Evolutionary conservation across 23 red algal species (phyloP).

Genomic region (Gracilaria domingensis): DNA sequence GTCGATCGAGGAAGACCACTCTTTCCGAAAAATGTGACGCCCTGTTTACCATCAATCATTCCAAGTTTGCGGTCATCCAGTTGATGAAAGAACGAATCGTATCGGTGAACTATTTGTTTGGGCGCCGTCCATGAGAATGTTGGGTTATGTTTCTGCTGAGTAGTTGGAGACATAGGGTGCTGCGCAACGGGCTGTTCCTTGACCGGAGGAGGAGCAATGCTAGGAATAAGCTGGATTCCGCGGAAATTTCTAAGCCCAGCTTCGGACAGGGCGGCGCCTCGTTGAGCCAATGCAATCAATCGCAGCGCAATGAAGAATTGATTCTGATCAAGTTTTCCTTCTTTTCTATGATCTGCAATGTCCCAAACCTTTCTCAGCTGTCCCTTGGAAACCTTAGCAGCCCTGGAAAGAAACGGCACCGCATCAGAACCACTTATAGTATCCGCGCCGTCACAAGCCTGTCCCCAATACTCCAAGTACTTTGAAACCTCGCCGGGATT

Average conservation of each 20-base stretch:
- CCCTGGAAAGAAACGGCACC: conserved; percentile 75
- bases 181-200: conserved; percentile 13
- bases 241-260: conserved; percentile 88
- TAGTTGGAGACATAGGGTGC: not conserved
- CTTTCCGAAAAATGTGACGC: conserved; percentile 76
- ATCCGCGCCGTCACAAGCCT: conserved; percentile 67
- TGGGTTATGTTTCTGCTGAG: not conserved
- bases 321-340: conserved; percentile 76
- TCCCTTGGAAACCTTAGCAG: conserved; percentile 67
- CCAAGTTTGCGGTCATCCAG: conserved; percentile 42
- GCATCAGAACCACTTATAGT: conserved; percentile 66
- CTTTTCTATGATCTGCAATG: conserved; percentile 84
- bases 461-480: conserved; percentile 76
- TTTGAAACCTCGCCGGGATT: conserved; percentile 75
- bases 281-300: conserved; percentile 91
- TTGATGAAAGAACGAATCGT: conserved; percentile 78
- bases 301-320: conserved; percentile 97
- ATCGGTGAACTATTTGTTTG: conserved; percentile 63
- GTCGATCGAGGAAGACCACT: conserved; percentile 77
- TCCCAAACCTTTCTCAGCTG: conserved; percentile 90
- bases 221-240: conserved; percentile 91
- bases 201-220: conserved; percentile 66
- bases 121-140: conserved; percentile 76
- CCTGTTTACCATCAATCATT: conserved; percentile 68
- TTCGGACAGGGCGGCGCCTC: conserved; percentile 88